phyloP scores from a whole-genome alignment of 257 asterid genomes.

The Plantago ovata region DNA sequence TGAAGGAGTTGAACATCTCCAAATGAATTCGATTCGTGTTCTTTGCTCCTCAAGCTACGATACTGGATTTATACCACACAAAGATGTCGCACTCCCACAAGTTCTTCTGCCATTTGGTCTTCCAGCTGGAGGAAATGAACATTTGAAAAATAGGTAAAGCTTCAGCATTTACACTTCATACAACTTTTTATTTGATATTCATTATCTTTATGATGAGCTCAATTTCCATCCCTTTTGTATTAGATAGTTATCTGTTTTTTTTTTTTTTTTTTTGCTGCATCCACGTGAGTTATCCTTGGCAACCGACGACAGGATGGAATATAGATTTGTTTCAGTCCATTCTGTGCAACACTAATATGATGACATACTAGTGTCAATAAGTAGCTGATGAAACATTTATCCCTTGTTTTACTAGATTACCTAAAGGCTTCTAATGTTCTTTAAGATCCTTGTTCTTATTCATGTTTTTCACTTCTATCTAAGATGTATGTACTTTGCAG shows the following conservation, averaged over 20 bases:
- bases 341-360: too few species aligned
- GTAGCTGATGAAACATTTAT: too few species aligned
- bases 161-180: constrained; percentile 3
- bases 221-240: not conserved
- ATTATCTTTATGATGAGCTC: constrained; percentile 3
- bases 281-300: too few species aligned
- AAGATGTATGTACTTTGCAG: too few species aligned
- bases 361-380: too few species aligned
- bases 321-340: too few species aligned
- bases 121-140: constrained; percentile 98
- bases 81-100: constrained; percentile 97
- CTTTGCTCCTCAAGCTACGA: constrained; percentile 99
- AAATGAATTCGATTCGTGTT: constrained; percentile 89
- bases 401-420: too few species aligned
- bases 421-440: too few species aligned
- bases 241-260: constrained; percentile 2
- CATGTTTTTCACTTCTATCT: constrained; percentile 8
- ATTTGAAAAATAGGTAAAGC: constrained; percentile 70
- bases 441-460: too few species aligned
- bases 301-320: too few species aligned
- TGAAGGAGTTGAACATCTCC: constrained; percentile 88
- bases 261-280: not conserved
- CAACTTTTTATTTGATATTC: not conserved
- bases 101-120: constrained; percentile 97
- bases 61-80: constrained; percentile 96